Percentiles rank a stretch among this genome's conserved stretches.
These are phyloP conservation scores for Calocybe cyanea DNA, from an alignment of 768 basidiomycete genomes.

Conservation along the genomic window DNA sequence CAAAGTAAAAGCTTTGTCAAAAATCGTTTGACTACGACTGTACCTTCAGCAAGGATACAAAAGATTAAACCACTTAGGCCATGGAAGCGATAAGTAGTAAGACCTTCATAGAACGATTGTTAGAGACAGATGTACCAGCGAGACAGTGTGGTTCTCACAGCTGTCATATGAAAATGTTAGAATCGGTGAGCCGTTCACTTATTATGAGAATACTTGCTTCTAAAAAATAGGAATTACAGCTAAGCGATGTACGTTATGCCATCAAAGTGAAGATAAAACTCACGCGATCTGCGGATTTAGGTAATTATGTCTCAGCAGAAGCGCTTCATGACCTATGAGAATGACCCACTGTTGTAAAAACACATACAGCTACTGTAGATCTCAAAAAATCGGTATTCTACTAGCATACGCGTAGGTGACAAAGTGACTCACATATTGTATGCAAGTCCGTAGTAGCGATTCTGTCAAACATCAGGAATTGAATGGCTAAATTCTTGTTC, in stretches of 20 bases:
- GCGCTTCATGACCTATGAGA: no score
- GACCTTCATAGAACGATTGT: slow-evolving; percentile 26
- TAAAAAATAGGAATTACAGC: slow-evolving; percentile 8
- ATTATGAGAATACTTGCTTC: slow-evolving; percentile 25
- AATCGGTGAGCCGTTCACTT: neutral
- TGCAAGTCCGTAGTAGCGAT: no score
- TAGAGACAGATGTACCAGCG: neutral
- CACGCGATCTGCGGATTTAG: slow-evolving; percentile 31
- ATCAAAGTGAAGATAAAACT: no score
- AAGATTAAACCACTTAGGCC: slow-evolving; percentile 57
- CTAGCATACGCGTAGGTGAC: no score
- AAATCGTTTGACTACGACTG: no score
- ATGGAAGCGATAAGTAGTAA: slow-evolving; percentile 52
- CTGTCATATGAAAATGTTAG: slow-evolving; percentile 8
- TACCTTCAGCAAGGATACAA: slow-evolving; percentile 50
- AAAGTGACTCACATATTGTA: no score
- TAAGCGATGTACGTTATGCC: no score
- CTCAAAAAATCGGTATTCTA: no score
- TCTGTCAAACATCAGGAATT: neutral
- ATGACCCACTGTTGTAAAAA: no score
- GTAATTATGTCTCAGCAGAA: no score
- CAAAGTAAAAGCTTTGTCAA: no score
- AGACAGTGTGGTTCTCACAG: slow-evolving; percentile 10
- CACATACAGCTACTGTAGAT: no score
- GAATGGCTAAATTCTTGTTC: neutral